Conservation (phyloP, 495 filamentous ascomycete species). For the Aspergillus haitiensis region DNA sequence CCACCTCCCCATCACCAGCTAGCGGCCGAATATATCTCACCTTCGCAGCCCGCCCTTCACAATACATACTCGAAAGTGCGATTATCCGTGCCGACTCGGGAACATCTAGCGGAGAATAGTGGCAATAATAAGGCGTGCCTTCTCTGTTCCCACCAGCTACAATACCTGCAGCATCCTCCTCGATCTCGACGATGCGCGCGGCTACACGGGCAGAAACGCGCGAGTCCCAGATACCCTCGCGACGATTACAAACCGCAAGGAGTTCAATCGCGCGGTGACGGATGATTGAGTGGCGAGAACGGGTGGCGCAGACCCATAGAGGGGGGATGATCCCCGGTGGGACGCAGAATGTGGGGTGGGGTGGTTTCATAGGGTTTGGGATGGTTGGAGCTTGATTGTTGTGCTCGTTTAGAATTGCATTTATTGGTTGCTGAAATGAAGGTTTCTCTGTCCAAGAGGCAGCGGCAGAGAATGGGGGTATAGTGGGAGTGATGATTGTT, state of each 20-base stretch:
- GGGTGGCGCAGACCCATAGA: constrained; percentile 6
- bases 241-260: constrained; percentile 11
- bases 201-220: background rate
- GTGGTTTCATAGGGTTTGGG: background rate
- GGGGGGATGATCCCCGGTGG: constrained; percentile 14
- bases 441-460: background rate
- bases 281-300: constrained; percentile 9
- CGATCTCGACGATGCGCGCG: background rate
- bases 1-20: background rate
- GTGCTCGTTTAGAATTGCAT: background rate
- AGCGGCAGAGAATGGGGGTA: background rate
- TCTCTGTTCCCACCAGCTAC: background rate
- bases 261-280: constrained; percentile 8
- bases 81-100: background rate
- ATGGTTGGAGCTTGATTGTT: background rate
- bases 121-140: too few relatives aligned
- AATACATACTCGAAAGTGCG: constrained; percentile 1
- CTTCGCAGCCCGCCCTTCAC: constrained; percentile 2
- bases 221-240: constrained; percentile 18
- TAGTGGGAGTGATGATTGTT: background rate
- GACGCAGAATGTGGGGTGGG: constrained; percentile 4
- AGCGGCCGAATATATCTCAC: background rate
- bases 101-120: background rate
- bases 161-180: background rate
- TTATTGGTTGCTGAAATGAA: background rate